Base-by-base conservation (phyloP, 495 filamentous ascomycete genomes). In the Podospora anserina region DNA sequence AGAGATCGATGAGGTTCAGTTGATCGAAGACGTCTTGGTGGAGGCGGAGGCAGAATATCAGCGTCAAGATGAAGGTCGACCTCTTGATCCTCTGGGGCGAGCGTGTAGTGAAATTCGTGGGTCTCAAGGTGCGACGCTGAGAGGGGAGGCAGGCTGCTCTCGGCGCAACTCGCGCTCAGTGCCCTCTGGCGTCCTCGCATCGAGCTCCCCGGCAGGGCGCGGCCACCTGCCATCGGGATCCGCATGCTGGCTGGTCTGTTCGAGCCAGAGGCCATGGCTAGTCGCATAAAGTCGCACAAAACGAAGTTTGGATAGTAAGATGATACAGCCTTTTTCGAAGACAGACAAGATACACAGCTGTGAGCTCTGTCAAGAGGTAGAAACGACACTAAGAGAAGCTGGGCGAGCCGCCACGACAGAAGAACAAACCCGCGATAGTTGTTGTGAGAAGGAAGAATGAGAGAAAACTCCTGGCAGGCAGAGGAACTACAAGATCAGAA, bases 171-270 rank as follows among this genome's bases (percentile, higher is more conserved):
- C 39, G 15, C 15, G 15, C 39, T 49, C 7, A 49, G 9, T 30
- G 23, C 30, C 7, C 30, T 19, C 18, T 15, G 13, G 18, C 60
- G 60, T 4, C 60, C 34, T 30, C 32, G 61, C 28, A 62, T 7
- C 2, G 18, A 58, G 64, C 18, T 66, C 54, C 66, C 70, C n/a
- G 64, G 66, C 34, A 60, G 53, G 0, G 67, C 20, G 15, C 64
- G 67, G 30, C 66, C 70, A 11, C 64, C 67, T 4, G 66, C 70
- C 63, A 69, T 71, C 0, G 19, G 59, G 4, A 68, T 32, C 9
- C 66, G 66, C 23, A 67, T 49, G 4, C 55, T 26, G 13, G 66
- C 7, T 32, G 30, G 59, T 6, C 49, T 62, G 18, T 19, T 20
- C 15, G 39, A 49, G 7, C 13, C 1, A 3, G 39, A 49, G 7